Base-by-base conservation (phyloP, 192 early-diverging fungal genomes). In the Coemansia sp. region DNA sequence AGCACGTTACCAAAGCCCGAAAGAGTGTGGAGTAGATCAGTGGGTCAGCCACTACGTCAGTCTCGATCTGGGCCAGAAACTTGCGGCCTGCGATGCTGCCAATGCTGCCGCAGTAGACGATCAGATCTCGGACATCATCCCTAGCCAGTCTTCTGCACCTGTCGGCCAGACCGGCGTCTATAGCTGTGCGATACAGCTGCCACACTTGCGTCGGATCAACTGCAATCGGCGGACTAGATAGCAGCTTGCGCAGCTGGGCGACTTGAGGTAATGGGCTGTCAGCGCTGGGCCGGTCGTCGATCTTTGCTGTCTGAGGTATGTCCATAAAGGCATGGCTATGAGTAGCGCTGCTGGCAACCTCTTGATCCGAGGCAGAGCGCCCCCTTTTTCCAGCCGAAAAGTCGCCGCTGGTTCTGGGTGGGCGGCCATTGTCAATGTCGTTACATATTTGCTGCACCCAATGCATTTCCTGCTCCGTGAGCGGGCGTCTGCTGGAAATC, bases 1-100 rank as follows among this genome's bases (percentile, higher is more conserved):
- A 80, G 2, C 63, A 21, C 6, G 26, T 24, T 6, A 73, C 61
- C 22, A 80, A 46, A 14, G 8, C 10, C 10, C 4, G 27, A 46
- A 54, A 41, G 19, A 37, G 37, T 12, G 43, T 4, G 14, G 63
- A 59, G 17, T 44, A 66, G 19, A 62, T 36, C 17, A 35, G 27
- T 6, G 67, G 52, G n/a, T 59, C 17, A 11, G 67, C 19, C 8
- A 33, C 46, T 1, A 60, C 24, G 36, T 74, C 76, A 14, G 56
- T 7, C 52, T 80, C 76, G 34, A 80, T 67, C 35, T 65, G 69
- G 52, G 41, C 52, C 17, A 74, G 41, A 40, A 72, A 63, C 10
- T 54, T 53, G 22, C 32, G 48, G 6, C 76, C 71, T 26, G 52
- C 35, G 14, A 73, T 38, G 10, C 3, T 27, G 4, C 76, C 76